Base-by-base conservation (phyloP, 345 rosid genomes). In the Hypericum perforatum region DNA sequence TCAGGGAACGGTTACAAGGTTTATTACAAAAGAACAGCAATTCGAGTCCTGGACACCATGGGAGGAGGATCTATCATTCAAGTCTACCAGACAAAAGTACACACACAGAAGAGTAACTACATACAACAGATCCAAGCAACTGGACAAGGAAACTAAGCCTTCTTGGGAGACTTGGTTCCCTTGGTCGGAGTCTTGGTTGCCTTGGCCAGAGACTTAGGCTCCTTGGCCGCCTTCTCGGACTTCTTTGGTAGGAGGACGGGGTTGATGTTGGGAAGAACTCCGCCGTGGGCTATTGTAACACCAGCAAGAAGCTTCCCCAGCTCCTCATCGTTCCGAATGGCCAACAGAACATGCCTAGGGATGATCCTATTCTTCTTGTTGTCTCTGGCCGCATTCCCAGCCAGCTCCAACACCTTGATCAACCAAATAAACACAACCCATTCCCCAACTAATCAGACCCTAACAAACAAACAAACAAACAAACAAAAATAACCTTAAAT, bases 291-390 rank as follows among this genome's bases (percentile, higher is more conserved):
- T 10, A 72, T 72, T 9, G 77, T 72, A 10, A 72, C 77, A 8
- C 77, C 77, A 0, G 73, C 73, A 1, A 72, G 67, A n/a, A 72
- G 50, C 59, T 72, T 72, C 7, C 77, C 73, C 0, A 72, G 67
- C 41, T 72, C 77, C 14, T 72, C 77, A 7, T 72, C 77, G 5
- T 72, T 72, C 61, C 77, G 60, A 55, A 72, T 66, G 0, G 77
- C 77, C 52, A 72, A 50, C 2, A 72, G 55, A 15, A 72, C 70
- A 11, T 72, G 73, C 59, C 77, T 61, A 0, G 77, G 77, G 39
- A 72, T 72, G 10, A 72, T 68, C 37, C 77, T 72, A 43, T 61
- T 72, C 62, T 72, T 72, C 70, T 72, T 72, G 70, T 72, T 72
- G 41, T 72, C 77, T 45, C 73, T 56, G 6, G 77, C 77, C 5